Conservation (phyloP, 2,329 filamentous ascomycete genomes). For the Berkeleyomyces rouxiae region DNA sequence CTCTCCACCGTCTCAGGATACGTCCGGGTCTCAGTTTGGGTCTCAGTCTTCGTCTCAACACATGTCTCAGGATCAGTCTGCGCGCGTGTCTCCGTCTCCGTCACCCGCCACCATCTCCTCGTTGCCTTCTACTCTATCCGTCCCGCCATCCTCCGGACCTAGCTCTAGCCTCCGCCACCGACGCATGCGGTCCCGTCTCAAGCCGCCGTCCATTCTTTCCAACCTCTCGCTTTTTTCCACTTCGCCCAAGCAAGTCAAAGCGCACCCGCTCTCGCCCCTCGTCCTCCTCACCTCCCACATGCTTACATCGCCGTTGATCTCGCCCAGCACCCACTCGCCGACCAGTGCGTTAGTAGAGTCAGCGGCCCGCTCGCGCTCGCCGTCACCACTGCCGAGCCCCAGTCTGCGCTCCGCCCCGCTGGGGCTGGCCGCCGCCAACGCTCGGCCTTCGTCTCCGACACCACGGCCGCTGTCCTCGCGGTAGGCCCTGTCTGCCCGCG, state of each 20-base stretch:
- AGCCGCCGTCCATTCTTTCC: conserved; percentile 1
- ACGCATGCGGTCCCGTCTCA: conserved; percentile 8
- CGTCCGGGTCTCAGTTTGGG: background rate
- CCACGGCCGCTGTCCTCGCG: background rate
- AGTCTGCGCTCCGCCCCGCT: background rate
- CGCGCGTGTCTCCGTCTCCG: background rate
- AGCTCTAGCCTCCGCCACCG: background rate
- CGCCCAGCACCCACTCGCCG: conserved; percentile 22
- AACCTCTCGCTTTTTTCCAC: conserved; percentile 12
- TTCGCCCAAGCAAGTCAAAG: conserved; percentile 11
- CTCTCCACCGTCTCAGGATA: background rate
- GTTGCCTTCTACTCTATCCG: background rate
- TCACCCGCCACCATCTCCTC: background rate
- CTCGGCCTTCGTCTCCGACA: too few relatives aligned
- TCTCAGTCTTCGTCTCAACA: too few relatives aligned
- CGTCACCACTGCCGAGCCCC: conserved; percentile 21
- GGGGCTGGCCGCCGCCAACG: background rate
- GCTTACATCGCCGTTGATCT: conserved; percentile 24
- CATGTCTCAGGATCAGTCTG: background rate
- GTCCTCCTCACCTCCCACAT: conserved; percentile 19
- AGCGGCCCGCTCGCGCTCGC: conserved; percentile 21
- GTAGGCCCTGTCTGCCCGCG: background rate
- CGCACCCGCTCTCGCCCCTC: conserved; percentile 12
- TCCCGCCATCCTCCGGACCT: background rate
- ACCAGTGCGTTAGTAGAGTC: conserved; percentile 20